Conservation (phyloP, 768 basidiomycete genomes). For the Phylloporus sp. region DNA sequence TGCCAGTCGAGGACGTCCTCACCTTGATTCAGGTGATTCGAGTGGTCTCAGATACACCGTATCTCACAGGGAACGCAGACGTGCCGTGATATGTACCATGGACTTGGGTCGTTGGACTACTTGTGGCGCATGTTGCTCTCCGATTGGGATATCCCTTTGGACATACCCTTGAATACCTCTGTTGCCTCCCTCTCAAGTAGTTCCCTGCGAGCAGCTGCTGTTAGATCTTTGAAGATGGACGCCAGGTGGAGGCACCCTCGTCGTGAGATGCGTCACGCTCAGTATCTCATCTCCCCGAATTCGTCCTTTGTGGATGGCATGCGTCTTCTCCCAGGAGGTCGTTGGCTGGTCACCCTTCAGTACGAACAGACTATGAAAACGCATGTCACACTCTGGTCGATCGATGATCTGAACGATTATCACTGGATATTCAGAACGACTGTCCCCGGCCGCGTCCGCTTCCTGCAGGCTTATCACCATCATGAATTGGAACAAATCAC, state of each 20-base stretch:
- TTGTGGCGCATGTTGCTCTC: slow-evolving; percentile 47
- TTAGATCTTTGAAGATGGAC: slow-evolving; percentile 47
- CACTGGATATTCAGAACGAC: slow-evolving; percentile 29
- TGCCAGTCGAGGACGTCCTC: slow-evolving; percentile 42
- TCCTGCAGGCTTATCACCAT: slow-evolving; percentile 32
- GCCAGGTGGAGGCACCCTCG: slow-evolving; percentile 43
- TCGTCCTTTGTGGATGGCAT: slow-evolving; percentile 42
- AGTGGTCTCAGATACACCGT: background rate
- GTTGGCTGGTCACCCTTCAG: slow-evolving; percentile 47
- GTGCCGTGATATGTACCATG: slow-evolving; percentile 58
- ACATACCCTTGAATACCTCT: slow-evolving; percentile 36
- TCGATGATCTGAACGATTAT: slow-evolving; percentile 26
- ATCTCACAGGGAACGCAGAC: slow-evolving; percentile 39
- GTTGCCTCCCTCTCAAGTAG: slow-evolving; percentile 34
- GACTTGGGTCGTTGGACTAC: slow-evolving; percentile 48
- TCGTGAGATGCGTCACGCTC: slow-evolving; percentile 35
- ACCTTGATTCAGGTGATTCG: slow-evolving; percentile 23
- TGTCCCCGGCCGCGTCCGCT: slow-evolving; percentile 30
- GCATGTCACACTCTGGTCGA: slow-evolving; percentile 43
- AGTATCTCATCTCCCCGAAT: slow-evolving; percentile 32
- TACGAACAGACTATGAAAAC: slow-evolving; percentile 33
- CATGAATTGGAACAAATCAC: slow-evolving; percentile 15
- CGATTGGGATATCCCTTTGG: slow-evolving; percentile 36
- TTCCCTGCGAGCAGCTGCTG: slow-evolving; percentile 39
- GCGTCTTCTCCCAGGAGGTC: slow-evolving; percentile 44